Base-by-base conservation (phyloP, 73 alveolate species). In the Uronychia setigera region DNA sequence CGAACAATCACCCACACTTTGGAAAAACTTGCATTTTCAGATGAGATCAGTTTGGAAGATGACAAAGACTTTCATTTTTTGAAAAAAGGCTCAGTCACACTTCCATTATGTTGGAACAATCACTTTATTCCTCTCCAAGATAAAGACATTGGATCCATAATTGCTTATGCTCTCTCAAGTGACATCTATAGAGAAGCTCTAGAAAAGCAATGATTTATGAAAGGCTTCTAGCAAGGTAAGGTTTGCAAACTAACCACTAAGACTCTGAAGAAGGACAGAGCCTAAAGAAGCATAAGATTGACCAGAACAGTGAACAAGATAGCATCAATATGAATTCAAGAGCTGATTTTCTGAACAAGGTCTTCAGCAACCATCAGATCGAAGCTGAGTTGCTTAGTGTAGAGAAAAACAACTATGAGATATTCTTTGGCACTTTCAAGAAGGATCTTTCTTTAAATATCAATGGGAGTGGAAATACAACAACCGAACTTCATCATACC, bases 361-460 rank as follows among this genome's bases (percentile, higher is more conserved):
- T 78, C 57, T 27, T 86, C 32, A 79, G 84, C 32, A 74, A 80
- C 30, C 87, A 79, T 30, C 35, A 86, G 57, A 79, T 79, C 9
- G 92, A 86, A 33, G 79, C 92, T 1, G 92, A 86, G 60, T 76
- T 86, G 26, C 83, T 86, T 29, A 58, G 87, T 32, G 83, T 79
- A 1, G 92, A 86, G 33, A 78, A 80, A 58, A 67, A 46, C 1
- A 26, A 58, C 81, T 86, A 46, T 79, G 31, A 31, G 1, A 75
- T 86, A 11, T 59, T 78, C 30, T 86, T 86, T 35, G 35, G 81
- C 1, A 86, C 87, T 25, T 74, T 76, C n/a, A 78, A 67, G 59
- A 59, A 59, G 32, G 92, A 79, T 59, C 84, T 58, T 27, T 58
- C 81, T 13, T 30, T 78, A 0, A 86, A 29, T 33, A 86, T 78